Evolutionary conservation across 805 yeast genomes (phyloP).

Genomic region (Yarrowia phangngaensis): DNA sequence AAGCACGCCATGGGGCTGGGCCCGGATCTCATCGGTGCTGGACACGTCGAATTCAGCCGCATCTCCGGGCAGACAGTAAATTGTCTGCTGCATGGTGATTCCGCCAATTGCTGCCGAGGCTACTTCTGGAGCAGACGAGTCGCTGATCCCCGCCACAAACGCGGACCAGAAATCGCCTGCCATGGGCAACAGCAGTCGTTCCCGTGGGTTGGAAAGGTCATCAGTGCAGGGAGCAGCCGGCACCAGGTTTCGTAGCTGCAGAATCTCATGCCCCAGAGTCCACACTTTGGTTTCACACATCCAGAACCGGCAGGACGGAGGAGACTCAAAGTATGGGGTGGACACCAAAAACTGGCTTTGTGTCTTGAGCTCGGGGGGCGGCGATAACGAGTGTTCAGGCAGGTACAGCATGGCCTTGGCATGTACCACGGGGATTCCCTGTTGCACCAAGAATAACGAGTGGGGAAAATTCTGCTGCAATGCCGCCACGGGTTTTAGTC

Average conservation of each 20-base stretch:
- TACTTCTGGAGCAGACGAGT: slow-evolving; percentile 16
- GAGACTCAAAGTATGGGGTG: slow-evolving; percentile 16
- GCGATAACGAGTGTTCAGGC: slow-evolving; percentile 25
- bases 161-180: slow-evolving; percentile 43
- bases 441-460: slow-evolving; percentile 30
- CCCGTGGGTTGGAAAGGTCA: slow-evolving; percentile 33
- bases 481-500: slow-evolving; percentile 33
- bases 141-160: slow-evolving; percentile 37
- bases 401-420: slow-evolving; percentile 36
- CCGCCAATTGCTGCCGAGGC: slow-evolving; percentile 24
- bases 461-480: slow-evolving; percentile 35
- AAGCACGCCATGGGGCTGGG: slow-evolving; percentile 36
- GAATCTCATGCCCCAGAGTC: slow-evolving; percentile 37
- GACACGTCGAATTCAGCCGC: slow-evolving; percentile 18
- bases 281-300: slow-evolving; percentile 38
- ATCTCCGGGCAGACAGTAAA: slow-evolving; percentile 22
- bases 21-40: slow-evolving; percentile 17
- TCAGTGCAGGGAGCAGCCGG: slow-evolving; percentile 29
- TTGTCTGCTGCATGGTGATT: slow-evolving; percentile 19
- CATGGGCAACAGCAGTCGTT: slow-evolving; percentile 39
- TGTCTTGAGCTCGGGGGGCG: slow-evolving; percentile 22
- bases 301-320: slow-evolving; percentile 31
- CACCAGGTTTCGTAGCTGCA: slow-evolving; percentile 35
- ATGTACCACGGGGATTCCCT: slow-evolving; percentile 36
- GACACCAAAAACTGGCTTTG: slow-evolving; percentile 23